phyloP scores from a whole-genome alignment of 495 filamentous ascomycete genomes.

The Articulospora tetracladia region DNA sequence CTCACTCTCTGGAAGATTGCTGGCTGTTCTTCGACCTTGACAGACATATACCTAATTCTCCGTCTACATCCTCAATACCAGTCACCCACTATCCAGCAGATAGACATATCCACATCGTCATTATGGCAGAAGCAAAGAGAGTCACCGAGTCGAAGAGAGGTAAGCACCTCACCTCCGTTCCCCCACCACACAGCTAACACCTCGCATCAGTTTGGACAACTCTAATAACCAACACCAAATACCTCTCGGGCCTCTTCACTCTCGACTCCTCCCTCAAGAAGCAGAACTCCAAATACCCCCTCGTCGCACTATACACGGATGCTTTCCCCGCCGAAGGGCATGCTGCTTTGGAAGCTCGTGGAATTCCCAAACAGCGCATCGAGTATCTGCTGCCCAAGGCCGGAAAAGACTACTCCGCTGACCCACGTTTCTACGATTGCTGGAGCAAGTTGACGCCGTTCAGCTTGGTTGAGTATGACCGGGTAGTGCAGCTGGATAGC shows the following conservation, averaged over 20 bases:
- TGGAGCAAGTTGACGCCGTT: slow-evolving; percentile 84
- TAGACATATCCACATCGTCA: neutral
- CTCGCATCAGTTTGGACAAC: slow-evolving; percentile 66
- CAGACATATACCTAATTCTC: no score
- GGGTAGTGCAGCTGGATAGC: slow-evolving; percentile 76
- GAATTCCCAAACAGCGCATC: slow-evolving; percentile 58
- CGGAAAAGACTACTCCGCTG: slow-evolving; percentile 55
- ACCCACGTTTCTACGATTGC: slow-evolving; percentile 75
- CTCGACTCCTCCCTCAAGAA: slow-evolving; percentile 64
- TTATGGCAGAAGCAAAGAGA: slow-evolving; percentile 9
- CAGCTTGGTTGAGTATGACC: slow-evolving; percentile 62
- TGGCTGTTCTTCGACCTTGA: no score
- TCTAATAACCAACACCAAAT: slow-evolving; percentile 71
- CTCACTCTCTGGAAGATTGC: no score
- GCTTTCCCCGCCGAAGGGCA: slow-evolving; percentile 59
- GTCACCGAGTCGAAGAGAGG: slow-evolving; percentile 19
- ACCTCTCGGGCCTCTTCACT: slow-evolving; percentile 68
- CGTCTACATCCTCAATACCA: no score
- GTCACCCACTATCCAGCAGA: no score
- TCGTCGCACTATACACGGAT: slow-evolving; percentile 76
- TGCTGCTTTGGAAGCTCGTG: slow-evolving; percentile 56
- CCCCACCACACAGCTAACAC: neutral
- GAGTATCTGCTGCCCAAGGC: slow-evolving; percentile 57
- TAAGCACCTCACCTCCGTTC: neutral
- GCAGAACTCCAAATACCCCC: slow-evolving; percentile 57